phyloP scores from a whole-genome alignment of 1,139 yeast species.

The Hansenula lynferdii region DNA sequence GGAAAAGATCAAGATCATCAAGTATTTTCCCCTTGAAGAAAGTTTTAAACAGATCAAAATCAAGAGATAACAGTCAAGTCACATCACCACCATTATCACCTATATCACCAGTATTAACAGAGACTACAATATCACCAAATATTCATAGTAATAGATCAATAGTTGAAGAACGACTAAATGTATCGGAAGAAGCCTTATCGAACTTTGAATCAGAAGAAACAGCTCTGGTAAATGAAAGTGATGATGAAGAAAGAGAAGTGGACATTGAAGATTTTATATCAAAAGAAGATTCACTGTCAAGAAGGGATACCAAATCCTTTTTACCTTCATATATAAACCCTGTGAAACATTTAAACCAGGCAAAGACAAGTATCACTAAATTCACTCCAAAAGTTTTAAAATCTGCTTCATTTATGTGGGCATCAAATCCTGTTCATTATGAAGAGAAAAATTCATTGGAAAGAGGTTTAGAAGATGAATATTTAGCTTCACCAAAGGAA shows the following conservation, averaged over 20 bases:
- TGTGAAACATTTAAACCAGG: slow-evolving; percentile 5
- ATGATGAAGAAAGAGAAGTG: not conserved
- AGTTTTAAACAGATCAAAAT: not conserved
- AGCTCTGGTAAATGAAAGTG: slow-evolving; percentile 9
- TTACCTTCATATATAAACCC: slow-evolving; percentile 1
- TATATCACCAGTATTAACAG: not conserved
- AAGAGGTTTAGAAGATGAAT: slow-evolving; percentile 38
- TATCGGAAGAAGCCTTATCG: not conserved
- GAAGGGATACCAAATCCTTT: not conserved
- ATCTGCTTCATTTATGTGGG: slow-evolving; percentile 55
- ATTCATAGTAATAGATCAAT: slow-evolving; percentile 7
- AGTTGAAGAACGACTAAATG: slow-evolving; percentile 11
- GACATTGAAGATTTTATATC: not conserved
- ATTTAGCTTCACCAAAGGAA: slow-evolving; percentile 40
- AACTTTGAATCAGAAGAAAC: too few relatives aligned
- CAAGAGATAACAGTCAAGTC: not conserved
- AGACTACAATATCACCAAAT: not conserved
- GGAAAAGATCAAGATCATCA: not conserved
- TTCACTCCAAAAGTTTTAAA: slow-evolving; percentile 28
- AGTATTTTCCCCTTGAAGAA: slow-evolving; percentile 2
- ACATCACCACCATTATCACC: not conserved
- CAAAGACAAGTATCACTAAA: slow-evolving; percentile 11
- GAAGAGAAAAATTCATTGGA: slow-evolving; percentile 30
- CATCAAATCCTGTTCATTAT: slow-evolving; percentile 61
- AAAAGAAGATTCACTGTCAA: too few relatives aligned